Conservation (phyloP, 441 rosid species). For the Macaranga tanarius region DNA sequence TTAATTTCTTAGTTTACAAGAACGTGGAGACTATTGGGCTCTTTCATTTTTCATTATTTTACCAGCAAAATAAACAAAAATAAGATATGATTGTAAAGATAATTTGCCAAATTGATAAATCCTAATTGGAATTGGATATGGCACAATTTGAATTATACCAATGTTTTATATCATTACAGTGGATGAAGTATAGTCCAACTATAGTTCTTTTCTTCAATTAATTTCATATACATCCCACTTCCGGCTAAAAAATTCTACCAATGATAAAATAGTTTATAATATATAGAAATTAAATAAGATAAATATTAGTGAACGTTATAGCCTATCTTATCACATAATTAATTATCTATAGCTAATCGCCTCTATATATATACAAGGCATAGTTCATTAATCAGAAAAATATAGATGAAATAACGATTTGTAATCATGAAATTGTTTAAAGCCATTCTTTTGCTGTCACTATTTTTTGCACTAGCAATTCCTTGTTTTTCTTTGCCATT, state of each 20-base stretch:
- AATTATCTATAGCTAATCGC: not conserved
- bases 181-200: too few species aligned
- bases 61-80: too few species aligned
- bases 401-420: not conserved
- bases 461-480: not conserved
- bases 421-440: not conserved
- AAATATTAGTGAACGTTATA: not conserved
- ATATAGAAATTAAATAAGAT: not conserved
- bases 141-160: too few species aligned
- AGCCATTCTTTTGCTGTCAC: slow-evolving; percentile 1
- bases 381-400: not conserved
- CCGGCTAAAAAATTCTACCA: not conserved
- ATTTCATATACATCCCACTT: not conserved
- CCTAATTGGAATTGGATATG: too few species aligned
- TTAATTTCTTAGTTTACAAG: too few species aligned
- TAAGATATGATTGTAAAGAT: too few species aligned
- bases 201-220: too few species aligned
- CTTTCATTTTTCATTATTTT: too few species aligned
- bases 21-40: too few species aligned
- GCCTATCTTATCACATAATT: not conserved
- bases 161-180: too few species aligned
- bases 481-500: slow-evolving; percentile 40
- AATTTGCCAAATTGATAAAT: too few species aligned
- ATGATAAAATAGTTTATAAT: too few species aligned
- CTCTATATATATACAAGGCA: not conserved